Conservation (phyloP, 1,139 yeast species). For the Blastobotrys serpentis region DNA sequence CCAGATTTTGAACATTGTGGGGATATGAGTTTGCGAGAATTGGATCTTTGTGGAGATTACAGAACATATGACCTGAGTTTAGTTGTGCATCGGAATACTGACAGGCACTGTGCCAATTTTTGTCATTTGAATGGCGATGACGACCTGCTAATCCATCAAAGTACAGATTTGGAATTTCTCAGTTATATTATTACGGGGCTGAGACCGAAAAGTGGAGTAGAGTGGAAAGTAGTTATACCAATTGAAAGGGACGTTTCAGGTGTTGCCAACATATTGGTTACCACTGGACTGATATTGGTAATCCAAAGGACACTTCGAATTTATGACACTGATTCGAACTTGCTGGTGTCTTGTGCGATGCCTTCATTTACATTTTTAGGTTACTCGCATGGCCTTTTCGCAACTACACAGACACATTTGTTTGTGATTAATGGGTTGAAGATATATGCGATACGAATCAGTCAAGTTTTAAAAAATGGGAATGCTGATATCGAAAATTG, state of each 20-base stretch:
- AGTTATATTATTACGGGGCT: not conserved
- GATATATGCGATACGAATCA: not conserved
- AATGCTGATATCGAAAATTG: not conserved
- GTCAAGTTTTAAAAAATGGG: not conserved
- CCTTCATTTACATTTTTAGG: constrained; percentile 2
- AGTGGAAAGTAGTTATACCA: not conserved
- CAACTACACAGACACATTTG: constrained; percentile 6
- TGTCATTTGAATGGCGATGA: constrained; percentile 1
- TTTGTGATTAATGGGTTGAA: not conserved
- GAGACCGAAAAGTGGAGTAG: constrained; percentile 1
- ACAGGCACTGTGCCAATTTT: not conserved
- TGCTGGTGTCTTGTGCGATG: not conserved
- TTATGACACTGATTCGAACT: not conserved
- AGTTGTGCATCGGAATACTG: not conserved
- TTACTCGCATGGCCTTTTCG: not conserved
- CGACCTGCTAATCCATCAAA: constrained; percentile 2
- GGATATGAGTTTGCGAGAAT: not conserved
- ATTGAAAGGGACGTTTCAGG: not conserved
- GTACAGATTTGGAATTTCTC: not conserved
- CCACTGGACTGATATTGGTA: constrained; percentile 1
- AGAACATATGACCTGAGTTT: not conserved
- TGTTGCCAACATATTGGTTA: constrained; percentile 5
- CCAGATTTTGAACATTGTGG: constrained; percentile 2
- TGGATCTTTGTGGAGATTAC: not conserved
- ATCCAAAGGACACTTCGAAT: not conserved